These are phyloP conservation scores for Takashimella tepidaria DNA, from an alignment of 1,284 basidiomycete species.

Conservation along the genomic window DNA sequence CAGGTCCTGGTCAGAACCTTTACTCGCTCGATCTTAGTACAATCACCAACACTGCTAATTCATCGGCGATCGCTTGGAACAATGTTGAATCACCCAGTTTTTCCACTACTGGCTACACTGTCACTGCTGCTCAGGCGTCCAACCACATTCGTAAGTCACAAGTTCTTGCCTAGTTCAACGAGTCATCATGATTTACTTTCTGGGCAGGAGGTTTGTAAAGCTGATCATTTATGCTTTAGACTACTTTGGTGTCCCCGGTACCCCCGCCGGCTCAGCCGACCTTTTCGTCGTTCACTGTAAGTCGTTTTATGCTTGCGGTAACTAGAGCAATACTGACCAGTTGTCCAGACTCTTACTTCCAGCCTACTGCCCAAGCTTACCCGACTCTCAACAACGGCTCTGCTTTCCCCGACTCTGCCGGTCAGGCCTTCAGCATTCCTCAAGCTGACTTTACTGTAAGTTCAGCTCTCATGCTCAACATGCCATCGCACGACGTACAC, in stretches of 20 bases:
- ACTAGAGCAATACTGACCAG: background rate
- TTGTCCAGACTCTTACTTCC: conserved; percentile 65
- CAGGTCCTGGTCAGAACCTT: conserved; percentile 20
- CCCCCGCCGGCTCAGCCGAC: conserved; percentile 60
- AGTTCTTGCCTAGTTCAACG: conserved; percentile 2
- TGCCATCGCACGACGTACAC: no score
- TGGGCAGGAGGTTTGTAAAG: background rate
- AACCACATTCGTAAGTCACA: conserved; percentile 45
- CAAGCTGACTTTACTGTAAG: conserved; percentile 51
- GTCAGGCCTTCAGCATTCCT: conserved; percentile 73
- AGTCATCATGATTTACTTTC: background rate
- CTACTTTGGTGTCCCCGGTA: conserved; percentile 69
- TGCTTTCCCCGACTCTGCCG: conserved; percentile 69
- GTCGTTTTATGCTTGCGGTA: no score
- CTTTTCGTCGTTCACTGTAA: conserved; percentile 85
- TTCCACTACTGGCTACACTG: conserved; percentile 41
- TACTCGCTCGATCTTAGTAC: conserved; percentile 63
- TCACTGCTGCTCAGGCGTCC: conserved; percentile 36
- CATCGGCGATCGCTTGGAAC: conserved; percentile 58
- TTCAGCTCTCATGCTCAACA: no score
- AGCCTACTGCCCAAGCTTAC: conserved; percentile 66
- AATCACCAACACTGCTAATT: conserved; percentile 56
- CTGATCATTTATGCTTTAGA: conserved; percentile 30
- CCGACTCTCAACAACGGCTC: conserved; percentile 48
- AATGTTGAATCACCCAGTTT: conserved; percentile 57